Percentiles rank a stretch among this genome's conserved stretches.
phyloP scores from a whole-genome alignment of 257 asterid species.

The Gentiana macrophylla region DNA sequence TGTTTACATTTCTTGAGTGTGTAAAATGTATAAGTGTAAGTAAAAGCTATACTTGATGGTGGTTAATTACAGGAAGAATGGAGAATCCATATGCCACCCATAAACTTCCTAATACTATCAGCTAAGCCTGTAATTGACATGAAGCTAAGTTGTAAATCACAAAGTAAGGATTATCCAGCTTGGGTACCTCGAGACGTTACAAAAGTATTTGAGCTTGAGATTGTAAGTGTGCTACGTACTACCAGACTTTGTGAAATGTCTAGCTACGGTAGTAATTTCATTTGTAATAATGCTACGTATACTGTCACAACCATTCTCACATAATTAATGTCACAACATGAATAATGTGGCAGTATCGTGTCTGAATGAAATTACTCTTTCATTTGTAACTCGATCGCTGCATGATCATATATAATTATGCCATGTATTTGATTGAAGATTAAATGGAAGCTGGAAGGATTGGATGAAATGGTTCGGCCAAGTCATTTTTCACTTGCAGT shows the following conservation, averaged over 20 bases:
- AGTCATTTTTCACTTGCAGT: constrained; percentile 70
- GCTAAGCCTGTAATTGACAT: constrained; percentile 72
- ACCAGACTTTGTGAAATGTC: background rate
- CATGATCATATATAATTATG: constrained; percentile 1
- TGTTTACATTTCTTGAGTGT: background rate
- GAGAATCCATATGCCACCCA: constrained; percentile 92
- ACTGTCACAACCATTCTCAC: too few relatives aligned
- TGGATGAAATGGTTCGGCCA: constrained; percentile 74
- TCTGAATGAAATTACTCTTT: too few relatives aligned
- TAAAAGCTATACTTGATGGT: too few relatives aligned
- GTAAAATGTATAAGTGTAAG: too few relatives aligned
- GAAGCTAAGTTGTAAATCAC: constrained; percentile 65
- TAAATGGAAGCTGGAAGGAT: constrained; percentile 88
- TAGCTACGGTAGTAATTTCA: too few relatives aligned
- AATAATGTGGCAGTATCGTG: too few relatives aligned
- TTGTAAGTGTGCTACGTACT: constrained; percentile 38
- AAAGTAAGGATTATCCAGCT: constrained; percentile 60
- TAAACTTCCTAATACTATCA: constrained; percentile 67
- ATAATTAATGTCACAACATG: too few relatives aligned
- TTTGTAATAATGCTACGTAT: too few relatives aligned
- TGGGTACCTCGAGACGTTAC: constrained; percentile 55
- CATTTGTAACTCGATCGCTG: background rate
- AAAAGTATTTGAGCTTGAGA: constrained; percentile 78
- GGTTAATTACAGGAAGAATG: constrained; percentile 67
- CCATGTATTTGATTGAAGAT: constrained; percentile 30